Conservation (phyloP, 176 grass and related monocot species). For the Zea mays region DNA sequence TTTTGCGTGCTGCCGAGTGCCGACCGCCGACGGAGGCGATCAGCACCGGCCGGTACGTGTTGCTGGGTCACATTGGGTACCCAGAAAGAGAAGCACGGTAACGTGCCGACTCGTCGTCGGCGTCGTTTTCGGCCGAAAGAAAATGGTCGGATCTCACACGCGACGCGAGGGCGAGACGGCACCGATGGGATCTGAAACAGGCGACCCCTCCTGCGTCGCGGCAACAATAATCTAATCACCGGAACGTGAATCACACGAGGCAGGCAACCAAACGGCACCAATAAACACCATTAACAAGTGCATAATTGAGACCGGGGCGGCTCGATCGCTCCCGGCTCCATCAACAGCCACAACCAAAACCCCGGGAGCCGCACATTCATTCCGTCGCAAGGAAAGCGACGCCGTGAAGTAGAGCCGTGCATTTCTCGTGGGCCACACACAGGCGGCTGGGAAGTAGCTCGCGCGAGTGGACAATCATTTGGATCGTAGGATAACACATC, state of each 20-base stretch:
- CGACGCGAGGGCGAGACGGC: not conserved
- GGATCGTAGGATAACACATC: slow-evolving; percentile 5
- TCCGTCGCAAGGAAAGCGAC: not conserved
- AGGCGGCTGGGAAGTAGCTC: not conserved
- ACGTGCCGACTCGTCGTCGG: not conserved
- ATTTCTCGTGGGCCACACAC: not conserved
- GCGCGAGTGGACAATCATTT: not conserved
- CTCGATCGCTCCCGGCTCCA: not conserved
- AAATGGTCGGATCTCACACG: not conserved
- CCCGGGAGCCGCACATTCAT: not conserved
- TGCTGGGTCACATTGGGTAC: too few relatives aligned
- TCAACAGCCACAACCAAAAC: not conserved
- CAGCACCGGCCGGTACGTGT: too few relatives aligned
- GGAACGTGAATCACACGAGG: slow-evolving; percentile 33
- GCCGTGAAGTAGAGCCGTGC: not conserved
- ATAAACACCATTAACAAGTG: not conserved
- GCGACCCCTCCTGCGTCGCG: not conserved
- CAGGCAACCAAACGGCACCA: not conserved
- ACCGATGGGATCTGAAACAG: not conserved
- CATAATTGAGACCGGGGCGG: not conserved
- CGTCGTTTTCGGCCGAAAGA: slow-evolving; percentile 8
- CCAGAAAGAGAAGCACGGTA: too few relatives aligned
- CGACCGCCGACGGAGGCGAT: too few relatives aligned
- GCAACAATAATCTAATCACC: slow-evolving; percentile 3
- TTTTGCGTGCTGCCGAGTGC: too few relatives aligned